Conservation (phyloP, 345 rosid genomes). For the Hypericum androsaemum region DNA sequence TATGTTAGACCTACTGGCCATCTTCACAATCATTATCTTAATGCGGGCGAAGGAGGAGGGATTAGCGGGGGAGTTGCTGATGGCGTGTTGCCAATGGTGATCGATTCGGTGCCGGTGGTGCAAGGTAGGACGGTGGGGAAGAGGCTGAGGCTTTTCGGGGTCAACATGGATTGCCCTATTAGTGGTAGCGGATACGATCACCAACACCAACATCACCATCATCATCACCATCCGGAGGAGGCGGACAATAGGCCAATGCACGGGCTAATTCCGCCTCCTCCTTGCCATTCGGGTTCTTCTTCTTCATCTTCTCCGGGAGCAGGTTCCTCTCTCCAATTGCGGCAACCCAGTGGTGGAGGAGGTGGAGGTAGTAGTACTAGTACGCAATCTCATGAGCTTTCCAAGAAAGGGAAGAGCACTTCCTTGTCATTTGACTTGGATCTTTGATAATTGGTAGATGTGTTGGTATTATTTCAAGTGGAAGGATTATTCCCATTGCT, state of each 20-base stretch:
- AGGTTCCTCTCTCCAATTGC: conserved; percentile 19
- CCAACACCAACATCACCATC: background rate
- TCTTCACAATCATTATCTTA: conserved; percentile 23
- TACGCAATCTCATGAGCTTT: conserved; percentile 16
- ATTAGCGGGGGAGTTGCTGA: conserved; percentile 12
- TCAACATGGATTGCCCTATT: conserved; percentile 77
- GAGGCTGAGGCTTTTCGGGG: conserved; percentile 82
- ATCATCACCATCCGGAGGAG: conserved; percentile 12
- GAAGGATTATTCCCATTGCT: background rate
- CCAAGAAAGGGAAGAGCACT: conserved; percentile 30
- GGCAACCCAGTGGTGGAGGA: conserved; percentile 19
- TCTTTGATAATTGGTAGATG: conserved; percentile 11
- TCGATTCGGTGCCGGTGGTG: conserved; percentile 55
- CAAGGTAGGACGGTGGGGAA: conserved; percentile 54
- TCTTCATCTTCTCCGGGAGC: too few relatives aligned
- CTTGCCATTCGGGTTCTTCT: too few relatives aligned
- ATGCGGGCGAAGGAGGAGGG: conserved; percentile 24
- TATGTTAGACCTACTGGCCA: background rate
- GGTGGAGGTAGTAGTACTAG: background rate
- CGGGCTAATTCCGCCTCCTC: too few relatives aligned
- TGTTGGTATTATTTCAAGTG: background rate
- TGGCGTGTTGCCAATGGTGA: conserved; percentile 28
- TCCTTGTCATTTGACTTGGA: conserved; percentile 43
- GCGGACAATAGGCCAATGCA: conserved; percentile 3
- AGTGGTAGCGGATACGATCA: conserved; percentile 17